Conservation (phyloP, 2,329 filamentous ascomycete genomes). For the Fusarium brachygibbosum region DNA sequence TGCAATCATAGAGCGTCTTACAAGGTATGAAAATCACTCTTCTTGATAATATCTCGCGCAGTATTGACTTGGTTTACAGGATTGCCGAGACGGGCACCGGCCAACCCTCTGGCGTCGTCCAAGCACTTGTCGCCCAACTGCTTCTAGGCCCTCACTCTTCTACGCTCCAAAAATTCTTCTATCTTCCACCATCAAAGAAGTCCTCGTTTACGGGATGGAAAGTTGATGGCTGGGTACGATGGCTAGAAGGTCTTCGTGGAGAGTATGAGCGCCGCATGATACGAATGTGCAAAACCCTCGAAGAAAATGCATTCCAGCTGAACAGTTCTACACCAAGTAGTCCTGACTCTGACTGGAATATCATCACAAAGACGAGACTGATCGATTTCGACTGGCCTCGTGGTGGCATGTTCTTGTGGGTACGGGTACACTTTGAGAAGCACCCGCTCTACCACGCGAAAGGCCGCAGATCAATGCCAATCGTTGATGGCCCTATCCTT, state of each 20-base stretch:
- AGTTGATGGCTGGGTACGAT: constrained; percentile 88
- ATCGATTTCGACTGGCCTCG: constrained; percentile 84
- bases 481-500: constrained; percentile 69
- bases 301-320: constrained; percentile 74
- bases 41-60: background rate
- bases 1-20: constrained; percentile 78
- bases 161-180: constrained; percentile 58
- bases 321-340: constrained; percentile 69
- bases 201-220: constrained; percentile 75
- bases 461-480: constrained; percentile 49
- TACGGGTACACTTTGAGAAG: constrained; percentile 76
- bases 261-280: constrained; percentile 89
- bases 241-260: constrained; percentile 86
- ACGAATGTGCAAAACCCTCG: constrained; percentile 80
- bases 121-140: constrained; percentile 82
- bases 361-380: constrained; percentile 80
- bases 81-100: constrained; percentile 84
- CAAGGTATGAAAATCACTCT: constrained; percentile 47
- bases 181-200: constrained; percentile 63
- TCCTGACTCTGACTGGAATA: constrained; percentile 75
- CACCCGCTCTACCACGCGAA: constrained; percentile 74
- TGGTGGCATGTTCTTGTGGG: constrained; percentile 94
- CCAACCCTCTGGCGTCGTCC: constrained; percentile 90
- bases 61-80: constrained; percentile 55
- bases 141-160: constrained; percentile 76